These are phyloP conservation scores for Quercus berberidifolia DNA, from an alignment of 306 rosid genomes.

Conservation along the genomic window DNA sequence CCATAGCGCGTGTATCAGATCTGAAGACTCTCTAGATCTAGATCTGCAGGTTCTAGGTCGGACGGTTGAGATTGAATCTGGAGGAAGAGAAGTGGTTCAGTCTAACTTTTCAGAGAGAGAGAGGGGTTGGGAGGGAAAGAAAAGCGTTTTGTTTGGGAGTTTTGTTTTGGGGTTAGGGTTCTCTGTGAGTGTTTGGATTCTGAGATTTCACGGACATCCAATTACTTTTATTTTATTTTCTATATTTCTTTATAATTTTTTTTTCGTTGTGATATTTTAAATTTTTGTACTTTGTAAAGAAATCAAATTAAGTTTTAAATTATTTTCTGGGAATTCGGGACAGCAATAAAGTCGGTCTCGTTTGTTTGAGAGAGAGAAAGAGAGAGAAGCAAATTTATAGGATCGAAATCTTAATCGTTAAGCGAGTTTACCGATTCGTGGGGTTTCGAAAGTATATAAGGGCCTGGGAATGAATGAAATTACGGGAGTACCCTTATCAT, in stretches of 20 bases:
- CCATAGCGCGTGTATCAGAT: slow-evolving; percentile 57
- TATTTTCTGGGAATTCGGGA: slow-evolving; percentile 22
- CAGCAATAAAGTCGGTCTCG: slow-evolving; percentile 1
- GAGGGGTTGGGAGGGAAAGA: background rate
- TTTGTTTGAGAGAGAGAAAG: background rate
- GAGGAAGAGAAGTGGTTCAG: background rate
- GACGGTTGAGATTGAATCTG: slow-evolving; percentile 1
- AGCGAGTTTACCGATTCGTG: slow-evolving; percentile 28
- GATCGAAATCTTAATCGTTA: slow-evolving; percentile 27
- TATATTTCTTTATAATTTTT: background rate
- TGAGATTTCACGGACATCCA: slow-evolving; percentile 39
- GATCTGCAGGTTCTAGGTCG: background rate
- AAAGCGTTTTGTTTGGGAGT: background rate
- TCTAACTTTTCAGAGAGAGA: background rate
- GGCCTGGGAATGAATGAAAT: background rate
- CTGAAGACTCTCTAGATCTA: slow-evolving; percentile 9
- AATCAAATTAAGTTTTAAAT: background rate
- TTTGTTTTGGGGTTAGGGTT: slow-evolving; percentile 26
- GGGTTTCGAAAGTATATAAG: background rate
- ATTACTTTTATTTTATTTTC: slow-evolving; percentile 9
- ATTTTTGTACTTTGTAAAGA: background rate
- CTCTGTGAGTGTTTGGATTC: slow-evolving; percentile 10
- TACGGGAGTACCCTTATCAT: background rate
- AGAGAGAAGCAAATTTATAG: slow-evolving; percentile 12
- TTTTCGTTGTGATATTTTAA: background rate